Conservation (phyloP, 768 basidiomycete genomes). For the Tylopilus plumbeoviolaceoides region DNA sequence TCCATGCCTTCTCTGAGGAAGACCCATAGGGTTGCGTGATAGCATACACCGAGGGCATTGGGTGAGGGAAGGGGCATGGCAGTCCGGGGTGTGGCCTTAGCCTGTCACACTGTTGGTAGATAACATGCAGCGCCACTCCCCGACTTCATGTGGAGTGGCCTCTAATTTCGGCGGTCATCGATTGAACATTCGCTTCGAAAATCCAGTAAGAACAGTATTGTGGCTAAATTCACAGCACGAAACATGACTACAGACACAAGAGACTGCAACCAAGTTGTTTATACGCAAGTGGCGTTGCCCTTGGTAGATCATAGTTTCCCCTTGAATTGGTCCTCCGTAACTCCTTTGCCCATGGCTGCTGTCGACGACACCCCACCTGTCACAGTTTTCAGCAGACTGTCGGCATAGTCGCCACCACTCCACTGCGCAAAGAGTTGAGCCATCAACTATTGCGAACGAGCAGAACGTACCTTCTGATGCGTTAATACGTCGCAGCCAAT, state of each 20-base stretch:
- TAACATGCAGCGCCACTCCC: no score
- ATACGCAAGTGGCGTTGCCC: no score
- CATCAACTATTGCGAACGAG: background rate
- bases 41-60: slow-evolving; percentile 63
- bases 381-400: slow-evolving; percentile 89
- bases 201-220: no score
- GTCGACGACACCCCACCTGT: slow-evolving; percentile 97
- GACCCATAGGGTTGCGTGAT: slow-evolving; percentile 81
- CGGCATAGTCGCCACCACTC: slow-evolving; percentile 93
- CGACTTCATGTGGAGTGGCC: no score
- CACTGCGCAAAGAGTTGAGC: slow-evolving; percentile 41
- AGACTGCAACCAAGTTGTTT: no score
- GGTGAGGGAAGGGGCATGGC: slow-evolving; percentile 20
- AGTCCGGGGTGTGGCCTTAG: no score
- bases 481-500: slow-evolving; percentile 95
- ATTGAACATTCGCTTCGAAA: no score
- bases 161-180: no score
- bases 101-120: no score
- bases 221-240: no score
- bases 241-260: no score
- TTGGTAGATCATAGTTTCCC: slow-evolving; percentile 40
- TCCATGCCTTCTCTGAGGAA: slow-evolving; percentile 85
- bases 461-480: slow-evolving; percentile 77
- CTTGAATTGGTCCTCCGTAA: slow-evolving; percentile 85
- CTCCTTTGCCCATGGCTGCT: slow-evolving; percentile 98